phyloP scores from a whole-genome alignment of 2,329 filamentous ascomycete species.

The Fusarium tupiense region DNA sequence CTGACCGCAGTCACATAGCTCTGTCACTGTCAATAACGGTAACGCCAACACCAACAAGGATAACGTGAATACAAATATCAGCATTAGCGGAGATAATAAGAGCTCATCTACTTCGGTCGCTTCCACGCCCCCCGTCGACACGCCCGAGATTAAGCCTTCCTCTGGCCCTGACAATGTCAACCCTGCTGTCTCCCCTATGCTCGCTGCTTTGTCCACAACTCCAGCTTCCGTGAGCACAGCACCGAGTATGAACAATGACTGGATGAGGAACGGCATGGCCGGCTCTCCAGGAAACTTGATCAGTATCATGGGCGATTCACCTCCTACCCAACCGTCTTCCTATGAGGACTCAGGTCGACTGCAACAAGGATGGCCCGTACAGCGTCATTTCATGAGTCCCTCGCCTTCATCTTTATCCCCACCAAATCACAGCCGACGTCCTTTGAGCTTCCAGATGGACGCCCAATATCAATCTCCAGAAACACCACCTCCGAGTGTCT shows the following conservation, averaged over 20 bases:
- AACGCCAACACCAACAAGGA: constrained; percentile 47
- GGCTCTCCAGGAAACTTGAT: constrained; percentile 65
- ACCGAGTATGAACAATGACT: constrained; percentile 59
- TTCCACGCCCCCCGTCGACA: constrained; percentile 56
- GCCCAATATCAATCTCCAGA: constrained; percentile 55
- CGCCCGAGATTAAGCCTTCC: constrained; percentile 57
- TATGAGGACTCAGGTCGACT: constrained; percentile 59
- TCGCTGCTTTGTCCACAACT: constrained; percentile 60
- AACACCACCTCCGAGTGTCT: constrained; percentile 49
- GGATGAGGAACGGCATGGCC: constrained; percentile 55
- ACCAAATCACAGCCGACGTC: constrained; percentile 52
- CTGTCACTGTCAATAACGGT: constrained; percentile 36
- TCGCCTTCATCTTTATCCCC: constrained; percentile 56
- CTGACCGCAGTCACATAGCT: constrained; percentile 40
- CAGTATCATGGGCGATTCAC: constrained; percentile 61
- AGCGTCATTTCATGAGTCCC: constrained; percentile 56
- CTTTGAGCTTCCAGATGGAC: constrained; percentile 66
- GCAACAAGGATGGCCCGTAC: constrained; percentile 57
- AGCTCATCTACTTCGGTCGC: constrained; percentile 53
- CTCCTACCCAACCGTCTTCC: constrained; percentile 62
- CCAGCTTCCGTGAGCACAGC: constrained; percentile 61
- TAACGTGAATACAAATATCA: constrained; percentile 40
- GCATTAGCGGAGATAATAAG: constrained; percentile 47
- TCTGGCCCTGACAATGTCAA: constrained; percentile 55
- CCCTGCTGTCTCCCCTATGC: constrained; percentile 55